A percentile compares a stretch with the other conserved stretches of the same genome.
Conservation (phyloP, 208 protist genomes). For the Acanthamoeba culbertsoni region DNA sequence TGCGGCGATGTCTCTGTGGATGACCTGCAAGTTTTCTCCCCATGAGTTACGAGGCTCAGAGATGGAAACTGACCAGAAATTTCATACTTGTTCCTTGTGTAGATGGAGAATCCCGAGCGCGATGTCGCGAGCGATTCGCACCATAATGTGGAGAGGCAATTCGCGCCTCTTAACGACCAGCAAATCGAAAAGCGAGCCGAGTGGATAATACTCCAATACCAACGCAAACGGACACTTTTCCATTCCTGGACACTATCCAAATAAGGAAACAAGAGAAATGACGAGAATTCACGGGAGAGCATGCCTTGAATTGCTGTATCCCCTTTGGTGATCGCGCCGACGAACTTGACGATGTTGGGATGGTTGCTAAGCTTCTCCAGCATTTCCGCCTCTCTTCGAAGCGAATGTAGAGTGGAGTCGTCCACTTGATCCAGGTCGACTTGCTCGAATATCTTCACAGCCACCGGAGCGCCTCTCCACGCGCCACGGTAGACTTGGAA, state of each 20-base stretch:
- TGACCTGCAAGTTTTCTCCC: too few species aligned
- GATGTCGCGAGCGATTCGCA: conserved; percentile 39
- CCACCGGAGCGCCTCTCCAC: conserved; percentile 31
- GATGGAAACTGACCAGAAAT: too few species aligned
- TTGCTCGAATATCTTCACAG: conserved; percentile 50
- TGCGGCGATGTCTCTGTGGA: conserved; percentile 14
- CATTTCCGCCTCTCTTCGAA: conserved; percentile 43
- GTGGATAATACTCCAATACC: conserved; percentile 54
- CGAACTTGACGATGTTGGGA: conserved; percentile 28
- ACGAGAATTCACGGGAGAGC: too few species aligned
- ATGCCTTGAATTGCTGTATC: not conserved
- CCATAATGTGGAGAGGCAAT: not conserved
- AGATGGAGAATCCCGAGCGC: conserved; percentile 43
- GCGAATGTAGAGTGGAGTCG: not conserved
- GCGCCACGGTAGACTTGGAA: not conserved
- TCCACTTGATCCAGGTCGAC: conserved; percentile 7
- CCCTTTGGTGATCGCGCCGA: not conserved
- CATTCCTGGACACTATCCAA: not conserved
- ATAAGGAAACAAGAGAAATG: not conserved
- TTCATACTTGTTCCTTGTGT: conserved; percentile 37
- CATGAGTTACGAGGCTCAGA: too few species aligned
- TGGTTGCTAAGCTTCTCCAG: conserved; percentile 53
- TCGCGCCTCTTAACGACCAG: not conserved
- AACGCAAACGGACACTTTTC: not conserved
- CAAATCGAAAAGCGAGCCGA: conserved; percentile 23